Evolutionary conservation across 2,329 filamentous ascomycete species (phyloP).

Genomic region (Diaporthe humulicola): DNA sequence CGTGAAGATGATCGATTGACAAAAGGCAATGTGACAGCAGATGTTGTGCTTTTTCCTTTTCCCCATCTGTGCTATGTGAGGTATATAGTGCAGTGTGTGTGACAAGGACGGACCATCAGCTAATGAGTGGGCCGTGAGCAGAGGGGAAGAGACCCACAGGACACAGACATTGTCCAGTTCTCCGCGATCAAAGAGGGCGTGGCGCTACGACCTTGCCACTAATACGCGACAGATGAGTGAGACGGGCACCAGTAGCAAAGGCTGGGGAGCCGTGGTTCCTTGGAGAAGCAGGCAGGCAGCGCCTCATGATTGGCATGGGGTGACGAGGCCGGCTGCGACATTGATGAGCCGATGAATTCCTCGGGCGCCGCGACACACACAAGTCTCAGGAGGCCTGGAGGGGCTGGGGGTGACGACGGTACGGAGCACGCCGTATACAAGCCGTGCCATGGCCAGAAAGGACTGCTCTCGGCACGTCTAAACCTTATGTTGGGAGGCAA

Average conservation of each 20-base stretch:
- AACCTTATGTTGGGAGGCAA: slow-evolving; percentile 15
- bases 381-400: slow-evolving; percentile 12
- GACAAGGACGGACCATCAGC: slow-evolving; percentile 6
- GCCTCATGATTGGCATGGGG: slow-evolving; percentile 32
- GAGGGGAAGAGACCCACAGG: slow-evolving; percentile 15
- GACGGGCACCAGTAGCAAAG: background rate
- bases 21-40: slow-evolving; percentile 5
- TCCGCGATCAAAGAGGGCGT: slow-evolving; percentile 5
- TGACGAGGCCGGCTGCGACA: slow-evolving; percentile 28
- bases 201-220: slow-evolving; percentile 15
- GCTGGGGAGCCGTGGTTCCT: too few species aligned
- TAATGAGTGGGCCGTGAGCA: slow-evolving; percentile 18
- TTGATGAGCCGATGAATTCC: slow-evolving; percentile 23
- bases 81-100: background rate
- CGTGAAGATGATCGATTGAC: background rate
- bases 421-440: background rate
- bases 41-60: background rate
- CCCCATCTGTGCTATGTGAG: background rate
- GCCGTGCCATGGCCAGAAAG: background rate
- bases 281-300: background rate
- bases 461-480: slow-evolving; percentile 19
- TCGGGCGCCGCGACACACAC: slow-evolving; percentile 23
- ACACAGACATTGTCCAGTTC: slow-evolving; percentile 15
- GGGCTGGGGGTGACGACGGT: background rate
- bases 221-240: slow-evolving; percentile 2